Percentiles rank a stretch among this genome's conserved stretches.
Evolutionary conservation across 306 rosid genomes (phyloP).

Genomic region (Dalbergia cultrata): DNA sequence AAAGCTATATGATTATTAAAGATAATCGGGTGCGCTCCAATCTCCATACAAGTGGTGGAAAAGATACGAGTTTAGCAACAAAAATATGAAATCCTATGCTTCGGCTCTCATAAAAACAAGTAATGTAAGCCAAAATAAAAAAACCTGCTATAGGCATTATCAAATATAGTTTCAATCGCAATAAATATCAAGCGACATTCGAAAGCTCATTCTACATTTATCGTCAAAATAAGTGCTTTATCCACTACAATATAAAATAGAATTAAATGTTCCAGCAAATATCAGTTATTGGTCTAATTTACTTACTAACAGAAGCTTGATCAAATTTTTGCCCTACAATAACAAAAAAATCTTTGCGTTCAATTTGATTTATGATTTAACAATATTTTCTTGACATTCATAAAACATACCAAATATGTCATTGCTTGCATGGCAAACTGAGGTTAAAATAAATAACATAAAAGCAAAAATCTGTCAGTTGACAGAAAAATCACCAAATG

Average conservation of each 20-base stretch:
- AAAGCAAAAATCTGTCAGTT: not conserved
- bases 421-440: not conserved
- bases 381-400: not conserved
- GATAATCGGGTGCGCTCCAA: conserved; percentile 3
- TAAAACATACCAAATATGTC: not conserved
- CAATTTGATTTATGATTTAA: not conserved
- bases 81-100: not conserved
- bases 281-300: not conserved
- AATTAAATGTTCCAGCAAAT: conserved; percentile 4
- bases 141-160: not conserved
- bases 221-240: conserved; percentile 16
- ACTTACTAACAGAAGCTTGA: conserved; percentile 8
- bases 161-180: conserved; percentile 1
- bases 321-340: not conserved
- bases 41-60: not conserved
- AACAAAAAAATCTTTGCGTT: not conserved
- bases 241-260: not conserved
- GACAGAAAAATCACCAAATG: not conserved
- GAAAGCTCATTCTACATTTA: conserved; percentile 27
- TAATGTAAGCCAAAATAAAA: not conserved
- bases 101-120: not conserved
- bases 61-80: not conserved
- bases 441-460: not conserved
- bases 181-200: not conserved
- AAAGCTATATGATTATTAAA: conserved; percentile 11